Conservation (phyloP, 2,329 filamentous ascomycete genomes). For the Aspergillus viridinutans region DNA sequence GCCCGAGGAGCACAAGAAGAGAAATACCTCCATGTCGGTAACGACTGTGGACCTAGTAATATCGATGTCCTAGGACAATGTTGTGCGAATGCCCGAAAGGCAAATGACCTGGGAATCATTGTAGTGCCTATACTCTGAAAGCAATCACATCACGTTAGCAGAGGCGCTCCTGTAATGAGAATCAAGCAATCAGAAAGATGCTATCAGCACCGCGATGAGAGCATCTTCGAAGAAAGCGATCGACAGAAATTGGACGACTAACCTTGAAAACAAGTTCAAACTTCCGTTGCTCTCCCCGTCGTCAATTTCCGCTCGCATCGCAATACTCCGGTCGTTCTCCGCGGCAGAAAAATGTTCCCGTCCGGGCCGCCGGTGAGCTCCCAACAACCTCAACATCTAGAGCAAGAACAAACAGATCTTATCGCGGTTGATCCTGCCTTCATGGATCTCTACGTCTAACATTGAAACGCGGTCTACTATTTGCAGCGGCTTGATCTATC, state of each 20-base stretch:
- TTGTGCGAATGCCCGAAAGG: conserved; percentile 24
- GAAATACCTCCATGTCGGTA: conserved; percentile 27
- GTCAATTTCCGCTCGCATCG: not conserved
- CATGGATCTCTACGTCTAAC: conserved; percentile 12
- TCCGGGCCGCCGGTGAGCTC: conserved; percentile 38
- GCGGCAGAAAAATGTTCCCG: conserved; percentile 41
- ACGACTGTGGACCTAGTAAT: conserved; percentile 11
- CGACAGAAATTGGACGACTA: not conserved
- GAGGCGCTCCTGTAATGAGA: not conserved
- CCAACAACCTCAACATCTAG: conserved; percentile 35
- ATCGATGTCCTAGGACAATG: conserved; percentile 19
- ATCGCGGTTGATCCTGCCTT: conserved; percentile 16
- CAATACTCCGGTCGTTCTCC: conserved; percentile 19
- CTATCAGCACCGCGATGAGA: not conserved
- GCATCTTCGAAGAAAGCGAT: not conserved
- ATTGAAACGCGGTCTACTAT: conserved; percentile 2
- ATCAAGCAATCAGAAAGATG: not conserved
- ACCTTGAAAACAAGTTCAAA: not conserved
- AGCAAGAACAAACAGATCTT: conserved; percentile 7
- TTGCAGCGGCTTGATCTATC: conserved; percentile 6
- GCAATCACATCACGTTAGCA: conserved; percentile 1
- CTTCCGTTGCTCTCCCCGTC: not conserved
- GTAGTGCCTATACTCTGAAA: conserved; percentile 10
- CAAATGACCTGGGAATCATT: conserved; percentile 30
- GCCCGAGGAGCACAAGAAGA: conserved; percentile 24